These are phyloP conservation scores for Salix arbutifolia DNA, from an alignment of 345 rosid genomes.

Conservation along the genomic window DNA sequence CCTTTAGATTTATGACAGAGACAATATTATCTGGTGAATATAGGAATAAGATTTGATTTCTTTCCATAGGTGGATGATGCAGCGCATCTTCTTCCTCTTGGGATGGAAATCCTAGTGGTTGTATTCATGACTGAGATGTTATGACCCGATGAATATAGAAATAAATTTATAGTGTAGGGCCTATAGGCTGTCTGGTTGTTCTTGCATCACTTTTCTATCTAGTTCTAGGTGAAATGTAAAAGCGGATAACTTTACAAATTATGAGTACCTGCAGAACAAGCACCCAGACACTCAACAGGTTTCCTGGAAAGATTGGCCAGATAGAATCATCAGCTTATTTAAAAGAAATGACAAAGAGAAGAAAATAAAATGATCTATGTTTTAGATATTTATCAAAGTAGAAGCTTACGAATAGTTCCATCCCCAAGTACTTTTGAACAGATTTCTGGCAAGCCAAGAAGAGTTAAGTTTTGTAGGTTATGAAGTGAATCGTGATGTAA, in stretches of 20 bases:
- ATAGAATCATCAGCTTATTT: background rate
- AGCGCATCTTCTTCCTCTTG: no score
- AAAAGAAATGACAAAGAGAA: background rate
- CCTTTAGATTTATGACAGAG: no score
- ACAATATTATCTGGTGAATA: no score
- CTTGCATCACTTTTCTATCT: no score
- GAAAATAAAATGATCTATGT: background rate
- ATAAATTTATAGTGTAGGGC: no score
- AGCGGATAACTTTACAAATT: background rate
- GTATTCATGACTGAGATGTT: no score
- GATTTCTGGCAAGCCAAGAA: conserved; percentile 1
- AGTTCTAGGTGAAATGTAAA: background rate
- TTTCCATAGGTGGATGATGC: no score
- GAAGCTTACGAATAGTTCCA: background rate
- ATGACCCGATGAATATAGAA: no score
- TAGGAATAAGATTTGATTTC: no score
- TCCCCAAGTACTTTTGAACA: conserved; percentile 4
- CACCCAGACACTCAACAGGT: background rate
- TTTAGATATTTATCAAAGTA: background rate
- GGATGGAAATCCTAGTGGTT: no score
- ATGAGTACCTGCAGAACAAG: conserved; percentile 8
- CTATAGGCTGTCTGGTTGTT: no score
- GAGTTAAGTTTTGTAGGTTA: background rate
- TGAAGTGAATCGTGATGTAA: no score
- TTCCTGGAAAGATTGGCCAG: background rate